Evolutionary conservation across 306 rosid species (phyloP), one percentile per base, ranked within the genome.

Genomic region (Rosa multiflora): DNA sequence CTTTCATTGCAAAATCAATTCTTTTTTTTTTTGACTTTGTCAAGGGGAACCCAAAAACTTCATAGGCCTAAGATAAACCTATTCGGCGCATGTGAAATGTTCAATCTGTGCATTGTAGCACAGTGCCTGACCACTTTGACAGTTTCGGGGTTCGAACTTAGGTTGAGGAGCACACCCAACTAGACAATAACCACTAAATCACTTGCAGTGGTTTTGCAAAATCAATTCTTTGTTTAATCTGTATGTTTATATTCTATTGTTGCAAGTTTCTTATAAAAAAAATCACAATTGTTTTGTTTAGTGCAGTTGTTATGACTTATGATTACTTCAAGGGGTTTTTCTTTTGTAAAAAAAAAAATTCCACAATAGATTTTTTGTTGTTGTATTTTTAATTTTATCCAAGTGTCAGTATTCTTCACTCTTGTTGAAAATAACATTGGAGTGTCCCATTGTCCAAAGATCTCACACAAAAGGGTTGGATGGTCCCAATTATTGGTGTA

Each of bases 401-500:
- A 11, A 62, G 40, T 40, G 67, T 32, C 13, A 29, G 20, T 29
- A 26, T 14, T 62, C 42, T 32, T 44, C 42, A 63, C 69, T 63
- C n/a, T 35, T 14, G 44, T 13, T 32, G 69, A 63, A 14, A 14
- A 63, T 63, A 63, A 14, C 43, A 63, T 32, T 9, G 67, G 70
- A 17, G 12, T 13, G 23, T 35, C 71, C 71, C 46, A 67, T 37
- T 32, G 26, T 18, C 71, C 48, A 14, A 39, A 67, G 6, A 69
- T 20, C 73, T 43, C 73, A 43, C 73, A 69, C 73, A 69, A 68
- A 68, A 67, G 15, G 43, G 35, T 20, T 37, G 20, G 18, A 47
- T 69, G 73, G 53, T 43, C 73, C 73, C 73, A 69, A 69, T 69
- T 69, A 69, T 43, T 69, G 73, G 73, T 40, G 35, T 4, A 68